Evolutionary conservation across 129 eudicot genomes (phyloP).

Genomic region (Cynara cardunculus): DNA sequence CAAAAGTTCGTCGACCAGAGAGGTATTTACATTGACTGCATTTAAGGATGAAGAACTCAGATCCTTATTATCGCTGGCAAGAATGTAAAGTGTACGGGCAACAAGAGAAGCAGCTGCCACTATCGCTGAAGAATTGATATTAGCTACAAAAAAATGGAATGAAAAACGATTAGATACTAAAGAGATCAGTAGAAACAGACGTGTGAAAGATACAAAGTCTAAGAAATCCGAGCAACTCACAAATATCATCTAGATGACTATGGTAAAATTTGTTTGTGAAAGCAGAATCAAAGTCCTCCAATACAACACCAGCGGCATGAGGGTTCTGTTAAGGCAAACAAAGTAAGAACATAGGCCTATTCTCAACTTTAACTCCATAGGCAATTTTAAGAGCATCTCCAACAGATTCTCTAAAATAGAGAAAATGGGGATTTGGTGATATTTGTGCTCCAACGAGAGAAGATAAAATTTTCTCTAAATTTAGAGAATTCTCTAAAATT

Average conservation of each 20-base stretch:
- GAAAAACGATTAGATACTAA: slow-evolving; percentile 8
- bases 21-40: slow-evolving; percentile 53
- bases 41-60: slow-evolving; percentile 38
- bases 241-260: slow-evolving; percentile 81
- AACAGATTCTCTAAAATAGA: background rate
- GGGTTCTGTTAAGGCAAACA: slow-evolving; percentile 56
- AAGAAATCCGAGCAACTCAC: slow-evolving; percentile 46
- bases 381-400: background rate
- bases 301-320: slow-evolving; percentile 62
- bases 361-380: background rate
- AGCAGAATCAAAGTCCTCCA: slow-evolving; percentile 80
- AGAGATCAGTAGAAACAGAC: background rate
- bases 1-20: slow-evolving; percentile 77
- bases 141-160: slow-evolving; percentile 51
- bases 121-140: slow-evolving; percentile 78
- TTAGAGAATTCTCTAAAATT: background rate
- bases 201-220: background rate
- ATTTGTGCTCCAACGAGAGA: background rate
- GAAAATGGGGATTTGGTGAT: no score
- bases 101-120: slow-evolving; percentile 84
- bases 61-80: slow-evolving; percentile 50
- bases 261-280: slow-evolving; percentile 82
- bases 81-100: slow-evolving; percentile 83
- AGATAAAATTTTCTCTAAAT: background rate
- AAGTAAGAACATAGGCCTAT: background rate